Evolutionary conservation across 2,329 filamentous ascomycete species (phyloP), one percentile per base, ranked within the genome.

Genomic region (Fusarium vanettenii): DNA sequence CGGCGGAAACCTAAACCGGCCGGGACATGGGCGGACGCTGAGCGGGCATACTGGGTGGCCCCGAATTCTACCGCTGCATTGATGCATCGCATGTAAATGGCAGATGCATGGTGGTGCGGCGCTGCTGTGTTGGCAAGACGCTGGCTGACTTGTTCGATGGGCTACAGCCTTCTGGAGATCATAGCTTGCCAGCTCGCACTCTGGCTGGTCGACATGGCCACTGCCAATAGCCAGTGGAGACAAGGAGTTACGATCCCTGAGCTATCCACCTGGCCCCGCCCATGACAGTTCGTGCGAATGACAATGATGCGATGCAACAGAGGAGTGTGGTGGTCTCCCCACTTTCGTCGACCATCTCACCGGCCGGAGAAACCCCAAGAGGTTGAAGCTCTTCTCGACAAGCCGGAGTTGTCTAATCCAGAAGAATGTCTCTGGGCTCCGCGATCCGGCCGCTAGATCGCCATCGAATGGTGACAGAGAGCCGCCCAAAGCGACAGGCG

Each of bases 401-500:
- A 8, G 18, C 39, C 22, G n/a, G 39, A 39, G 18, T 35, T 20
- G 56, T 48, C 52, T 43, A 22, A 22, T 18, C 25, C 48, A 48
- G 33, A 60, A 29, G 35, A 50, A 66, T 63, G 72, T 57, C 45
- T 70, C 41, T 50, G 31, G 25, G 31, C 55, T 69, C 69, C 65
- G 37, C 31, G 67, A 43, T 33, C 25, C 69, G 50, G 67, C 62
- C 50, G 60, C 60, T 59, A 71, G 39, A 56, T 71, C 41, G 68
- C n/a, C 39, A 55, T 67, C 20, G 29, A 67, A 56, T 39, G 29
- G 57, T 55, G 61, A 56, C 48, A 50, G 60, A 65, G 71, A 78
- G 75, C 76, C 76, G 76, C 76, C 71, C 64, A 76, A 77, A 63
- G 76, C 76, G 75, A 77, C 73, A 75, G 61, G 65, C 69, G 69